Percentiles rank a stretch among this genome's conserved stretches.
Evolutionary conservation across 108 stramenopile genomes (phyloP).

Genomic region (Licmophora abbreviata): DNA sequence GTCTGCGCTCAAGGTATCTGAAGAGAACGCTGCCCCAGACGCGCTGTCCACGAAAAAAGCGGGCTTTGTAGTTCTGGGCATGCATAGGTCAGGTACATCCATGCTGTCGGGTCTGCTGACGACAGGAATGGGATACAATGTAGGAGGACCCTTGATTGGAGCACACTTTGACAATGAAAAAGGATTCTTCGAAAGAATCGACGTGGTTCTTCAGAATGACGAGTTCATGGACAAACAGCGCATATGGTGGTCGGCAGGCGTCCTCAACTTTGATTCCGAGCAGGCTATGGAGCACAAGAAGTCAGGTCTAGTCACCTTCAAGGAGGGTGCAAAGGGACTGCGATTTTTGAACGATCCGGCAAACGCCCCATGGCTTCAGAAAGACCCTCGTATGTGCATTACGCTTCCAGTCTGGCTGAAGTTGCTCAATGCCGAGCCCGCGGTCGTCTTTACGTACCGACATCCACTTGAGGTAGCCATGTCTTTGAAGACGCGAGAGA

Average conservation of each 20-base stretch:
- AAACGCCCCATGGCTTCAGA: slow-evolving; percentile 77
- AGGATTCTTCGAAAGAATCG: slow-evolving; percentile 83
- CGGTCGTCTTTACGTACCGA: slow-evolving; percentile 85
- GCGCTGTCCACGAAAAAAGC: slow-evolving; percentile 7
- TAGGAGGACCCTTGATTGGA: slow-evolving; percentile 57
- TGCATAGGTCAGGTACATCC: slow-evolving; percentile 83
- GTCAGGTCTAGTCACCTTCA: slow-evolving; percentile 40
- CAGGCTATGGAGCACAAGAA: slow-evolving; percentile 45
- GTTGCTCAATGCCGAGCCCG: slow-evolving; percentile 68
- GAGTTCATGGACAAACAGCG: slow-evolving; percentile 68
- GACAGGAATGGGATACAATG: slow-evolving; percentile 58
- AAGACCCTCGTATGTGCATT: slow-evolving; percentile 91
- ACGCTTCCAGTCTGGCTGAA: slow-evolving; percentile 78
- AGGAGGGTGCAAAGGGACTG: slow-evolving; percentile 46
- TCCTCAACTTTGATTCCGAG: slow-evolving; percentile 55
- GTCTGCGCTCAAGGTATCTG: background rate
- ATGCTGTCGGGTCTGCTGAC: slow-evolving; percentile 70
- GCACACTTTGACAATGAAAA: slow-evolving; percentile 76
- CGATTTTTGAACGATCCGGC: slow-evolving; percentile 53
- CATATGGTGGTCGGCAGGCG: slow-evolving; percentile 62
- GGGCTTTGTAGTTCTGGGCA: slow-evolving; percentile 79
- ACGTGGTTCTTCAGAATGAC: slow-evolving; percentile 84
- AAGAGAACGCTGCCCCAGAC: background rate
- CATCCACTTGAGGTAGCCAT: slow-evolving; percentile 91
- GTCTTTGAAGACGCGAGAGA: slow-evolving; percentile 71